These are phyloP conservation scores for Leucocoprinus sp. DNA, from an alignment of 768 basidiomycete species.

Conservation along the genomic window DNA sequence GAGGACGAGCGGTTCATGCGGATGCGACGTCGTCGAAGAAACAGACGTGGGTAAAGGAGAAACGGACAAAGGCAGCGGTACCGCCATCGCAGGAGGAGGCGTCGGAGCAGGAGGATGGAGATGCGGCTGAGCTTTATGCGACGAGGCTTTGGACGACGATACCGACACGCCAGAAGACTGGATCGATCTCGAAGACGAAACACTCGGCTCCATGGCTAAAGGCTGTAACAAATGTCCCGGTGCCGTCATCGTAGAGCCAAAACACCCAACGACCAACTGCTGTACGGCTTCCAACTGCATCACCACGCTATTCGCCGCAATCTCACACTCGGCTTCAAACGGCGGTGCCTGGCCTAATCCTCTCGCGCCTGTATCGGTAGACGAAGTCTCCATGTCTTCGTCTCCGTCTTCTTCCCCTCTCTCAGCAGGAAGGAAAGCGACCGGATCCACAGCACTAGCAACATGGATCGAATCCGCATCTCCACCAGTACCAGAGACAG, in stretches of 20 bases:
- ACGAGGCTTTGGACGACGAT: too few species aligned
- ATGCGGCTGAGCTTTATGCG: too few species aligned
- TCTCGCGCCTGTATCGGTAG: constrained; percentile 28
- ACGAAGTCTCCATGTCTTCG: constrained; percentile 30
- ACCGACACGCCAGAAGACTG: too few species aligned
- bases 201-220: too few species aligned
- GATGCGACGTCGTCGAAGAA: constrained; percentile 14
- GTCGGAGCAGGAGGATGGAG: too few species aligned
- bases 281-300: constrained; percentile 75
- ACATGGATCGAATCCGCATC: constrained; percentile 4
- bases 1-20: too few species aligned
- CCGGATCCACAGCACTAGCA: background rate
- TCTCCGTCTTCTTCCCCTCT: constrained; percentile 32
- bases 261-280: constrained; percentile 51
- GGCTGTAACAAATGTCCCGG: too few species aligned
- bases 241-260: too few species aligned
- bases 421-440: constrained; percentile 13
- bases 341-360: constrained; percentile 37
- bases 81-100: constrained; percentile 11
- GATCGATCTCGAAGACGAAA: too few species aligned
- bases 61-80: background rate
- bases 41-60: background rate
- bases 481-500: background rate
- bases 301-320: constrained; percentile 60
- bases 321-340: constrained; percentile 46